Evolutionary conservation across 352 stramenopile genomes (phyloP).

Genomic region (Phytopythium oedochilum): DNA sequence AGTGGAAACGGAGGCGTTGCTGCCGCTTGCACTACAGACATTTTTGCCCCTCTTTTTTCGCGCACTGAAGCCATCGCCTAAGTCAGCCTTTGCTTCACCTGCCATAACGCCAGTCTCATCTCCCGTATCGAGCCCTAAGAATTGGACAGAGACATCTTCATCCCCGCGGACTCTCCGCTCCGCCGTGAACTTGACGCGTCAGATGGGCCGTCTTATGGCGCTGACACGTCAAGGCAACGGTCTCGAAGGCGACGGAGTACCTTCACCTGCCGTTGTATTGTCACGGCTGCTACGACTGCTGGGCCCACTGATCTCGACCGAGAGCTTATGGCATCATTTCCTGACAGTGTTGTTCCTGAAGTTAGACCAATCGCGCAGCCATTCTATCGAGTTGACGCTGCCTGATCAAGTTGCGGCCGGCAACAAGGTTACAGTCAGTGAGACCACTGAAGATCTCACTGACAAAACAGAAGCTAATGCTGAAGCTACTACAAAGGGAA

Average conservation of each 20-base stretch:
- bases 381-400: not conserved
- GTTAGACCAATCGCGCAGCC: not conserved
- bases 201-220: not conserved
- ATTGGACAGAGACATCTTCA: not conserved
- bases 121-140: not conserved
- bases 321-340: not conserved
- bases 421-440: not conserved
- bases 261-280: not conserved
- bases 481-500: too few species aligned
- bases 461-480: too few species aligned
- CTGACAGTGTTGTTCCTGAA: not conserved
- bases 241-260: not conserved
- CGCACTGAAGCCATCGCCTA: not conserved
- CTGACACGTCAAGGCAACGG: not conserved
- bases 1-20: not conserved
- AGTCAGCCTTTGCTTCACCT: not conserved
- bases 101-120: not conserved
- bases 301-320: not conserved
- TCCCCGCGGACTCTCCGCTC: not conserved
- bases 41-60: not conserved
- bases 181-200: not conserved
- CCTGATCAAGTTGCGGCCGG: too few species aligned
- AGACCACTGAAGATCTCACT: too few species aligned
- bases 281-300: not conserved
- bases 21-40: not conserved